Evolutionary conservation across 768 basidiomycete genomes (phyloP).

Genomic region (Termitomyces sp.): DNA sequence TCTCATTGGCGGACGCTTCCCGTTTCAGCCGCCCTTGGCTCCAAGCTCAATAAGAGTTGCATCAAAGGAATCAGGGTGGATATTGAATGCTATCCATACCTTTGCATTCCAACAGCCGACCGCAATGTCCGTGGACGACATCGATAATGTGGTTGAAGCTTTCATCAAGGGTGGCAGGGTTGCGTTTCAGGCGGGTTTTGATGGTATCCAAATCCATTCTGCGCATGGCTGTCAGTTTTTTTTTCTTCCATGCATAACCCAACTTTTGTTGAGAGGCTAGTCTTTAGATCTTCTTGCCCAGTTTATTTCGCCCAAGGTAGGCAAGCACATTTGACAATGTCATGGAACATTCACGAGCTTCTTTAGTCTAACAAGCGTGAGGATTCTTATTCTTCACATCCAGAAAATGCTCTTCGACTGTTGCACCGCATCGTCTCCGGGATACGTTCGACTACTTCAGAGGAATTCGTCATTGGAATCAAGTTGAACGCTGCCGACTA

Average conservation of each 20-base stretch:
- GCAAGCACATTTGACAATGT: neutral
- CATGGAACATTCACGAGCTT: neutral
- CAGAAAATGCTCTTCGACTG: conserved; percentile 45
- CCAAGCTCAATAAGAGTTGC: conserved; percentile 61
- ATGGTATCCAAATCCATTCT: conserved; percentile 81
- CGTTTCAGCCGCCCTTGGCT: conserved; percentile 57
- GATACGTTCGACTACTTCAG: conserved; percentile 50
- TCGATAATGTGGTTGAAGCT: conserved; percentile 49
- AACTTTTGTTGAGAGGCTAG: neutral
- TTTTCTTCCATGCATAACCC: too few relatives aligned
- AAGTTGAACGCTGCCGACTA: conserved; percentile 84
- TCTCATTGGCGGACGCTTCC: conserved; percentile 59
- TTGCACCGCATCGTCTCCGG: conserved; percentile 46
- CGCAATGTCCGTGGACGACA: conserved; percentile 53
- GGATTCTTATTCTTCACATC: conserved; percentile 51
- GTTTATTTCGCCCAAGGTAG: conserved; percentile 66
- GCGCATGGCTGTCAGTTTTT: conserved; percentile 74
- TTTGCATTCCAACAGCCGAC: conserved; percentile 60
- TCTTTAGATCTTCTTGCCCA: conserved; percentile 67
- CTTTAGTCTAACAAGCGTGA: conserved; percentile 37
- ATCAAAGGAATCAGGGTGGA: conserved; percentile 16
- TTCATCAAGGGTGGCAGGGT: conserved; percentile 67
- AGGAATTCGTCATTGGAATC: conserved; percentile 65
- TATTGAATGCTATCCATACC: conserved; percentile 35
- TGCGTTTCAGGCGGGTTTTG: conserved; percentile 68